Conservation (phyloP, 2,329 filamentous ascomycete species). For the Exophiala alcalophila region DNA sequence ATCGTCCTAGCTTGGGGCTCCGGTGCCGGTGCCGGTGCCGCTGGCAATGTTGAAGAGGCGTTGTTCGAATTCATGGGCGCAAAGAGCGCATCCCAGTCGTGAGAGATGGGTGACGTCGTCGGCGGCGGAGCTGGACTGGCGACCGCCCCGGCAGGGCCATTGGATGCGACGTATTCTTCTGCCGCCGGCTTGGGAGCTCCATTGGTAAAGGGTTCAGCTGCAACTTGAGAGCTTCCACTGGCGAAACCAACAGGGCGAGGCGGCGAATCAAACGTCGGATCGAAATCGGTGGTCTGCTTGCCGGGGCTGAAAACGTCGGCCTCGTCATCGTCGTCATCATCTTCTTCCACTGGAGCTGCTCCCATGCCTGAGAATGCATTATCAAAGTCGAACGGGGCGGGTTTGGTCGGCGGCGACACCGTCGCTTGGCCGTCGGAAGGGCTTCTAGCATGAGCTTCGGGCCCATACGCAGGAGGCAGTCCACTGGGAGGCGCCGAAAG, state of each 20-base stretch:
- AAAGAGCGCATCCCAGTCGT: conserved; percentile 97
- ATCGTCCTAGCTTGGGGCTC: conserved; percentile 3
- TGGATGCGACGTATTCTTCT: conserved; percentile 50
- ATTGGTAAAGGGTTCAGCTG: conserved; percentile 31
- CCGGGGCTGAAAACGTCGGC: conserved; percentile 58
- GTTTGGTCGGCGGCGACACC: conserved; percentile 34
- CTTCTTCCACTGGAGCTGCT: conserved; percentile 45
- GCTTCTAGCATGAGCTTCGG: conserved; percentile 28
- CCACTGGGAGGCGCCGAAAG: conserved; percentile 16
- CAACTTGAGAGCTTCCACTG: conserved; percentile 39
- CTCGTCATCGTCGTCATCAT: conserved; percentile 39
- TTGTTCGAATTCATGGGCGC: conserved; percentile 41
- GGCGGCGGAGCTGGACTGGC: conserved; percentile 38
- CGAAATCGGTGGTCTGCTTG: conserved; percentile 39
- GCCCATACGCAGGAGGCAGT: conserved; percentile 28
- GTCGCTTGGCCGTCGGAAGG: conserved; percentile 31
- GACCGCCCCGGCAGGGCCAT: conserved; percentile 27
- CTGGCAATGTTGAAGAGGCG: conserved; percentile 29
- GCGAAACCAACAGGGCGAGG: too few species aligned
- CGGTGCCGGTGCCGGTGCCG: conserved; percentile 4
- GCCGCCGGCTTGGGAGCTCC: conserved; percentile 30
- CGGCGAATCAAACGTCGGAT: conserved; percentile 47
- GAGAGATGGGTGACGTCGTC: conserved; percentile 43
- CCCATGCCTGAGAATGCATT: conserved; percentile 46
- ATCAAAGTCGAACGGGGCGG: conserved; percentile 44